Evolutionary conservation across 1,139 yeast species (phyloP), one percentile per base, ranked within the genome.

Genomic region (Yamadazyma taylorii): DNA sequence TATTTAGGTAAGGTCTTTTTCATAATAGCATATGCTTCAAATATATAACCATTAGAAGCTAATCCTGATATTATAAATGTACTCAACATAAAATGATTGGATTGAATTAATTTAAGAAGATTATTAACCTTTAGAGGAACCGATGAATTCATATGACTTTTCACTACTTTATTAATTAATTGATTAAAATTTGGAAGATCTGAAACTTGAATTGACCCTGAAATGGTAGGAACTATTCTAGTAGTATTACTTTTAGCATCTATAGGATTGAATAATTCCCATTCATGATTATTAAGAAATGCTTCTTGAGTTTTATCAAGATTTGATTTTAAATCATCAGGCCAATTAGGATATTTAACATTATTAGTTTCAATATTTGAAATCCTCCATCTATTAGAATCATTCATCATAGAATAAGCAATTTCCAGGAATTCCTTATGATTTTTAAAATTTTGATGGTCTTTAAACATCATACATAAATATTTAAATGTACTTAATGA

Each of bases 101-200:
- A 40, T n/a, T 46, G 36, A 15, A 60, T 48, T 5, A 57, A 43
- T 3, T 54, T 42, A 10, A 53, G 23, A 5, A 61, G 35, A 11
- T 38, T 41, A 3, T 28, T 12, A n/a, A 42, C 31, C 22, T 47
- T 48, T 8, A 33, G 32, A 10, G 37, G 26, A 4, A 36, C 23
- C 7, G 36, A 27, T 8, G 43, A 35, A 13, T 33, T 22, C 36
- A 52, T 43, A 22, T 42, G 40, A 17, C 37, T 30, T 6, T 21
- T 17, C 2, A 63, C 48, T 21, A 56, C 41, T 2, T 45, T 33
- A 12, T 45, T 41, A 4, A 66, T 43, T 29, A 65, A 45, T 3
- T 35, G 35, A 16, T 45, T 41, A 41, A 69, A 67, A 3, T 41
- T 33, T 0, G 74, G 74, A 24, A 68, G 47, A 39, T 69, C 75